Percentiles rank a stretch among this genome's conserved stretches.
phyloP scores from a whole-genome alignment of 1,284 basidiomycete genomes.

The Puccinia horiana region DNA sequence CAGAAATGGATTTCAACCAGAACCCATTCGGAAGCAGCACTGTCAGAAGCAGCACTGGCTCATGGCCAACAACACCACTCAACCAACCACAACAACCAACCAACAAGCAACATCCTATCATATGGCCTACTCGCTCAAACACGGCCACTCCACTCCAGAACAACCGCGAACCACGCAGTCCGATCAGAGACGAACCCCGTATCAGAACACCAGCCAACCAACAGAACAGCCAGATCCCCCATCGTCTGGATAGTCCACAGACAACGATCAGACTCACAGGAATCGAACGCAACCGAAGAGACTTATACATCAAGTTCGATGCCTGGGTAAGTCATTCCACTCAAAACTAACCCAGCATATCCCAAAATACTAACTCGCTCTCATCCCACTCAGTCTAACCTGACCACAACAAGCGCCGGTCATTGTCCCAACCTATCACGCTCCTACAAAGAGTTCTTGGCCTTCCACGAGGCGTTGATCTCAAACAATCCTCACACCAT shows the following conservation, averaged over 20 bases:
- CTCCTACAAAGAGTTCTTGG: conserved; percentile 85
- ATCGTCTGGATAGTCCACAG: conserved; percentile 75
- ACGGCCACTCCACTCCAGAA: background rate
- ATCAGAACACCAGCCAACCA: background rate
- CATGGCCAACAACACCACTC: conserved; percentile 25
- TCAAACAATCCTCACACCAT: conserved; percentile 76
- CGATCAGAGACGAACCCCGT: conserved; percentile 42
- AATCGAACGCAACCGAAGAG: conserved; percentile 86
- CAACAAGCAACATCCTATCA: background rate
- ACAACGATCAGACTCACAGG: conserved; percentile 81
- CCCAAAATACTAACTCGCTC: background rate
- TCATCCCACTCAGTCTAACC: conserved; percentile 71
- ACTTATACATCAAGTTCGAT: conserved; percentile 86
- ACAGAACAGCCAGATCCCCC: background rate
- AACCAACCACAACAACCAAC: conserved; percentile 12
- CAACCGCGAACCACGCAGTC: conserved; percentile 42
- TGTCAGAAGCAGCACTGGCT: background rate
- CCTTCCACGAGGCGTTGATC: conserved; percentile 81
- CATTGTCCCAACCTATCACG: conserved; percentile 87
- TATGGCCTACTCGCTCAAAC: conserved; percentile 35
- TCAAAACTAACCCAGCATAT: background rate
- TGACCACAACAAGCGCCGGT: conserved; percentile 82
- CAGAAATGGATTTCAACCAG: conserved; percentile 1
- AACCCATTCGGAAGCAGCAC: background rate
- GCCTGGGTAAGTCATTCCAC: conserved; percentile 70